These are phyloP conservation scores for Sindora glabra DNA, from an alignment of 306 rosid species.

Conservation along the genomic window DNA sequence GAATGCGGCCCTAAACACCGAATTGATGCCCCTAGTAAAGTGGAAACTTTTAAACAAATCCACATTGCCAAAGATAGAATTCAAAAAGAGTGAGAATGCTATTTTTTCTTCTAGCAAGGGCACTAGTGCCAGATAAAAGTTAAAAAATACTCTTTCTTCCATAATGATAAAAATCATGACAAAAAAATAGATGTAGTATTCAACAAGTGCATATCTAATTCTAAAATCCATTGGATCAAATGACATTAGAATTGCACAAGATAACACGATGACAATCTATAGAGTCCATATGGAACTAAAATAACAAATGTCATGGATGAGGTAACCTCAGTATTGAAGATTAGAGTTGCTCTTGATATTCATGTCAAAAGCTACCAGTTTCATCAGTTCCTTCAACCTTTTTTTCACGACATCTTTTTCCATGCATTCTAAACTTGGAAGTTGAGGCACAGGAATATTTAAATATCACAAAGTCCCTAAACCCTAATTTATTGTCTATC, in stretches of 20 bases:
- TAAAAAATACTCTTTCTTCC: too few relatives aligned
- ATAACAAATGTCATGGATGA: not conserved
- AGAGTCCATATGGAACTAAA: not conserved
- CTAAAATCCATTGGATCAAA: conserved; percentile 3
- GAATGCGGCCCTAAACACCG: too few relatives aligned
- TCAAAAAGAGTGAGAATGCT: not conserved
- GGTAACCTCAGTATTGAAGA: conserved; percentile 54
- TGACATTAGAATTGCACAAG: not conserved
- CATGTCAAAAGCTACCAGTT: too few relatives aligned
- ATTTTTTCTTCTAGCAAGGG: too few relatives aligned
- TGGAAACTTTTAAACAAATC: not conserved
- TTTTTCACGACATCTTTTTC: too few relatives aligned
- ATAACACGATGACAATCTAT: not conserved
- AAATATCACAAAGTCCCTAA: too few relatives aligned
- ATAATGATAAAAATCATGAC: not conserved
- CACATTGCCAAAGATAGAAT: not conserved
- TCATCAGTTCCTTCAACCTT: too few relatives aligned
- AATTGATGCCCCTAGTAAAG: conserved; percentile 7
- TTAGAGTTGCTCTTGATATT: too few relatives aligned
- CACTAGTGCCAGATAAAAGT: too few relatives aligned
- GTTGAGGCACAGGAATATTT: too few relatives aligned
- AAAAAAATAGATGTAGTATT: not conserved
- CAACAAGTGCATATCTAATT: not conserved
- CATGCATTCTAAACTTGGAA: too few relatives aligned
- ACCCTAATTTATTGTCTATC: too few relatives aligned